A percentile compares a stretch with the other conserved stretches of the same genome.
phyloP scores from a whole-genome alignment of 148 eudicot genomes.

The Diospyros kaki region DNA sequence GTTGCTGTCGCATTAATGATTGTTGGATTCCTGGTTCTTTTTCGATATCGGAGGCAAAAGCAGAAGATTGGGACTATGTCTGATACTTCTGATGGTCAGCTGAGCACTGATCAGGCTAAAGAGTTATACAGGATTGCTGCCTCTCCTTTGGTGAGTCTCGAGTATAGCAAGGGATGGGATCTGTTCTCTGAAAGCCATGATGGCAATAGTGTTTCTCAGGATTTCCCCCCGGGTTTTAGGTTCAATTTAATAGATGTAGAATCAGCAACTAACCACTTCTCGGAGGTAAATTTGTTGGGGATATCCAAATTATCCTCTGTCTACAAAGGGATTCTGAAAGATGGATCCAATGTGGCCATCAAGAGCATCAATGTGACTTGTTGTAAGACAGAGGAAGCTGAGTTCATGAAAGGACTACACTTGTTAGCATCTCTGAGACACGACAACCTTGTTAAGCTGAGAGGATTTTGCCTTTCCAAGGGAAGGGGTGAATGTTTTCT shows the following conservation, averaged over 20 bases:
- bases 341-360: constrained; percentile 71
- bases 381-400: constrained; percentile 79
- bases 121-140: constrained; percentile 49
- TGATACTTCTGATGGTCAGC: constrained; percentile 48
- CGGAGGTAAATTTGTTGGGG: constrained; percentile 65
- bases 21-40: constrained; percentile 31
- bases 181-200: constrained; percentile 40
- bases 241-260: constrained; percentile 85
- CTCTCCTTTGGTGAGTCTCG: constrained; percentile 62
- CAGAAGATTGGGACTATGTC: constrained; percentile 60
- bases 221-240: constrained; percentile 45
- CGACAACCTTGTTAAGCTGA: constrained; percentile 62
- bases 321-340: constrained; percentile 73
- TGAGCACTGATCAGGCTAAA: constrained; percentile 42
- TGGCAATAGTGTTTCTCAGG: constrained; percentile 27
- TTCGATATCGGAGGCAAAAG: constrained; percentile 49
- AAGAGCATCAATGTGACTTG: constrained; percentile 63
- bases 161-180: constrained; percentile 63
- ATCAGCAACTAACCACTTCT: constrained; percentile 82
- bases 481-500: constrained; percentile 91
- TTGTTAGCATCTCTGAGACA: constrained; percentile 68
- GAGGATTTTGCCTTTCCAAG: constrained; percentile 87
- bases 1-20: constrained; percentile 34
- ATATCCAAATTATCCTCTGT: constrained; percentile 73
- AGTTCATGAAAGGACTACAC: constrained; percentile 73